phyloP scores from a whole-genome alignment of 345 rosid genomes.

The Camelina laxa region DNA sequence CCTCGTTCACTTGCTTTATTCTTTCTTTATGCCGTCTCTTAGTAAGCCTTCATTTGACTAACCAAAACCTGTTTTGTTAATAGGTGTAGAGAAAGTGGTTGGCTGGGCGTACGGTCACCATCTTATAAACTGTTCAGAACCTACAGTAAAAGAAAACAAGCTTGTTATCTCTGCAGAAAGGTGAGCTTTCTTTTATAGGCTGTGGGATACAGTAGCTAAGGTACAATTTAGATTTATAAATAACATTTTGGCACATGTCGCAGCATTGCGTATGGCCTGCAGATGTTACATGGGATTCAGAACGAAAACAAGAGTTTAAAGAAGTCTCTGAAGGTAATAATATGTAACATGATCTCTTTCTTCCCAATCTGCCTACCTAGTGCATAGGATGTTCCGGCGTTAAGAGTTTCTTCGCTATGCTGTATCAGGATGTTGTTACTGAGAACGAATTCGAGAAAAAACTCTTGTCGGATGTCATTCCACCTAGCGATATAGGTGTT shows the following conservation, averaged over 20 bases:
- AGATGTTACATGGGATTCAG: constrained; percentile 70
- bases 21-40: background rate
- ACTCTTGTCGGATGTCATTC: constrained; percentile 94
- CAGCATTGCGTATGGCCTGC: constrained; percentile 74
- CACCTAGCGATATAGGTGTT: constrained; percentile 95
- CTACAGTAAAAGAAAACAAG: constrained; percentile 61
- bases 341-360: constrained; percentile 12
- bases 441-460: constrained; percentile 99
- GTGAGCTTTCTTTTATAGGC: constrained; percentile 46
- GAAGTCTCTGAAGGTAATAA: constrained; percentile 78
- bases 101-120: constrained; percentile 94
- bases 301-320: constrained; percentile 76
- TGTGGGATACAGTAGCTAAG: constrained; percentile 23
- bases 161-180: constrained; percentile 77
- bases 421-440: constrained; percentile 87
- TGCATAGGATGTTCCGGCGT: background rate
- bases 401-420: constrained; percentile 9
- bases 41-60: constrained; percentile 12
- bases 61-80: constrained; percentile 19
- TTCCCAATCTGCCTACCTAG: constrained; percentile 16
- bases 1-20: constrained; percentile 22
- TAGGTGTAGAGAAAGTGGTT: constrained; percentile 92
- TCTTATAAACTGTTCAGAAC: constrained; percentile 76
- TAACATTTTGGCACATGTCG: constrained; percentile 37
- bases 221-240: constrained; percentile 14